Base-by-base conservation (phyloP, 257 asterid genomes). In the Scutellaria barbata region DNA sequence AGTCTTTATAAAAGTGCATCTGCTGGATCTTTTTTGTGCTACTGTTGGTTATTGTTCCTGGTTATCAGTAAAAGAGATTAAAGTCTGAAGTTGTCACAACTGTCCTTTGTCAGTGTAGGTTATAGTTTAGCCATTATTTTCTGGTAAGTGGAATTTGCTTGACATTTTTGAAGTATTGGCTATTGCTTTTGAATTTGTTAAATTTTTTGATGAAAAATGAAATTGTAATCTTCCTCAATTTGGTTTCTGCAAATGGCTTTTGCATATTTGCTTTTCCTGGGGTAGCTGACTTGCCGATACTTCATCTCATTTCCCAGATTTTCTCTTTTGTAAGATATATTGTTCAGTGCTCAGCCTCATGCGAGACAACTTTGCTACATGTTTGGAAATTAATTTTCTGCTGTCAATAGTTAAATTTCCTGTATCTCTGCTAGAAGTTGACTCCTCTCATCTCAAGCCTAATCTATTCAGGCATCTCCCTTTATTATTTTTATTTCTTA, bases 401-500 rank as follows among this genome's bases (percentile, higher is more conserved):
- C 16, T 35, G 43, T 52, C 59, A 65, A 16, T 25, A 43, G 47
- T 60, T 54, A 66, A 41, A 14, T 50, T 74, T 7, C 41, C 33
- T 41, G 22, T 40, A 43, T 67, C 53, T 69, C 58, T 74, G 57
- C 48, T 65, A 43, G 73, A 43, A 70, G 54, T 59, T 65, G 60
- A 48, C 47, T 58, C 57, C 39, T 30, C 50, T 22, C 5, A 30
- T 30, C 12, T 71, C 42, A 61, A 53, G 52, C 59, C 37, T 45
- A 30, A 58, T 43, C 37, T 25, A 59, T 33, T 56, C 17, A 25
- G 48, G 16, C 59, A 10, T 54, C 25, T 51, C 10, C 8, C 6
- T 50, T 3, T 14, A n/a, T n/a, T n/a, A n/a, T 65, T 45, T 7
- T 54, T 20, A 14, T 67, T 53, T 53, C 14, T 60, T 13, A 42